Evolutionary conservation across 2,329 filamentous ascomycete species (phyloP).

Genomic region (Fusarium clavum): DNA sequence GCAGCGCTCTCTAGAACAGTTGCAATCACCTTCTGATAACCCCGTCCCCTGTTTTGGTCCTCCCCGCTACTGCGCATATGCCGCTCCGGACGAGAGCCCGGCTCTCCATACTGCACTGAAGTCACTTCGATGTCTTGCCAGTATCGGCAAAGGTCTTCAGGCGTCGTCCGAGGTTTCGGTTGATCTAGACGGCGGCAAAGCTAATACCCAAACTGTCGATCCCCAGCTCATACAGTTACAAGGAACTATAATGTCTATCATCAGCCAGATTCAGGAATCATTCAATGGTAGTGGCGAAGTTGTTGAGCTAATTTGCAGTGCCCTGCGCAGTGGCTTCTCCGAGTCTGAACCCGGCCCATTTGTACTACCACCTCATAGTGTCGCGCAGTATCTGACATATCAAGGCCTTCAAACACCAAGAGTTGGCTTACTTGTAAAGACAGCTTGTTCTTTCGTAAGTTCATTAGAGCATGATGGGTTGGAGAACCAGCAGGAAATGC

Average conservation of each 20-base stretch:
- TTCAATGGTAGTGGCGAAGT: conserved; percentile 74
- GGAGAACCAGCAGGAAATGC: conserved; percentile 59
- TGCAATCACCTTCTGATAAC: conserved; percentile 13
- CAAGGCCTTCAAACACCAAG: conserved; percentile 71
- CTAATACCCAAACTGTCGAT: conserved; percentile 6
- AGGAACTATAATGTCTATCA: conserved; percentile 58
- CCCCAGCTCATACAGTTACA: conserved; percentile 54
- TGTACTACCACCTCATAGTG: conserved; percentile 74
- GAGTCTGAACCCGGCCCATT: conserved; percentile 81
- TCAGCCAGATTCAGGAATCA: conserved; percentile 60
- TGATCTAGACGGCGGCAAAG: conserved; percentile 68
- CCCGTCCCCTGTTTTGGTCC: conserved; percentile 41
- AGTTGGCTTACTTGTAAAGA: conserved; percentile 76
- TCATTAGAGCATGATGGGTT: conserved; percentile 63
- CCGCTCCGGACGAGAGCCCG: conserved; percentile 56
- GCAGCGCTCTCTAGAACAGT: conserved; percentile 38
- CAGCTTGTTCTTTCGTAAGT: conserved; percentile 76
- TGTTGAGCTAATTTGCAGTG: conserved; percentile 76
- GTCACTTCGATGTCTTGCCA: conserved; percentile 74
- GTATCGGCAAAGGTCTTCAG: conserved; percentile 79
- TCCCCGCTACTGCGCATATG: conserved; percentile 43
- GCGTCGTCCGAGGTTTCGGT: conserved; percentile 73
- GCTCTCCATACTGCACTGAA: conserved; percentile 62
- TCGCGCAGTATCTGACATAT: conserved; percentile 74
- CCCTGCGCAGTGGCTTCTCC: conserved; percentile 79